These are phyloP conservation scores for Leccinum fibrillosum DNA, from an alignment of 768 basidiomycete species.

Conservation along the genomic window DNA sequence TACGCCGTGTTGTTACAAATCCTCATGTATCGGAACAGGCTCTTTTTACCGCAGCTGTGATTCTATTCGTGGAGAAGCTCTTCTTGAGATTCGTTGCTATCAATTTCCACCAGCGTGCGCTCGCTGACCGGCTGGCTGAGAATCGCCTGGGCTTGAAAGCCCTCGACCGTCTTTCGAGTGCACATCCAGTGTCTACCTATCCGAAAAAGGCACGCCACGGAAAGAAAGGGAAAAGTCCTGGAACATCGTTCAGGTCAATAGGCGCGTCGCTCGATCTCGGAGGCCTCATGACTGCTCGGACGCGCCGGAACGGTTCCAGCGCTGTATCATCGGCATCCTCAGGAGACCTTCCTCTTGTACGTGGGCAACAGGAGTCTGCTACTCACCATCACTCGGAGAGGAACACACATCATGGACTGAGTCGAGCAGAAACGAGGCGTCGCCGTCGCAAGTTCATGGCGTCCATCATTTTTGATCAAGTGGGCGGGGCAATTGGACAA, in stretches of 20 bases:
- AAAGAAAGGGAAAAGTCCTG: slow-evolving; percentile 50
- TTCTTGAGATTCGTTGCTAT: slow-evolving; percentile 76
- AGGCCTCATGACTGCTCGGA: slow-evolving; percentile 10
- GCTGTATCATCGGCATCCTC: slow-evolving; percentile 5
- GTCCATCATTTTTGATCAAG: slow-evolving; percentile 68
- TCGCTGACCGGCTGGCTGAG: slow-evolving; percentile 69
- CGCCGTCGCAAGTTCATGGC: slow-evolving; percentile 52
- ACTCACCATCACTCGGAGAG: slow-evolving; percentile 7
- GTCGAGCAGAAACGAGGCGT: slow-evolving; percentile 35
- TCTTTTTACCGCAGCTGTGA: slow-evolving; percentile 41
- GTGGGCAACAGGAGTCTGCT: slow-evolving; percentile 15
- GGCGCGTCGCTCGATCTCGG: slow-evolving; percentile 38
- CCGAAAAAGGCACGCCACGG: slow-evolving; percentile 38
- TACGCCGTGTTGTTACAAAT: neutral
- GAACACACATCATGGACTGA: slow-evolving; percentile 13
- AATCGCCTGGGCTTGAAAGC: slow-evolving; percentile 69
- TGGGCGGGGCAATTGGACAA: slow-evolving; percentile 61
- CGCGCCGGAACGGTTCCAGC: slow-evolving; percentile 14
- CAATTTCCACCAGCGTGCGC: slow-evolving; percentile 74
- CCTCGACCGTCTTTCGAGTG: slow-evolving; percentile 69
- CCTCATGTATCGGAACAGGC: slow-evolving; percentile 30
- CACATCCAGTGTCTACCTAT: slow-evolving; percentile 39
- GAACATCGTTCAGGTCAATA: slow-evolving; percentile 35
- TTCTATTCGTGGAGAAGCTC: slow-evolving; percentile 53
- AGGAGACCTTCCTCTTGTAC: neutral